Percentiles rank a stretch among this genome's conserved stretches.
Conservation (phyloP, 345 rosid species). For the Eucalyptus guilfoylei region DNA sequence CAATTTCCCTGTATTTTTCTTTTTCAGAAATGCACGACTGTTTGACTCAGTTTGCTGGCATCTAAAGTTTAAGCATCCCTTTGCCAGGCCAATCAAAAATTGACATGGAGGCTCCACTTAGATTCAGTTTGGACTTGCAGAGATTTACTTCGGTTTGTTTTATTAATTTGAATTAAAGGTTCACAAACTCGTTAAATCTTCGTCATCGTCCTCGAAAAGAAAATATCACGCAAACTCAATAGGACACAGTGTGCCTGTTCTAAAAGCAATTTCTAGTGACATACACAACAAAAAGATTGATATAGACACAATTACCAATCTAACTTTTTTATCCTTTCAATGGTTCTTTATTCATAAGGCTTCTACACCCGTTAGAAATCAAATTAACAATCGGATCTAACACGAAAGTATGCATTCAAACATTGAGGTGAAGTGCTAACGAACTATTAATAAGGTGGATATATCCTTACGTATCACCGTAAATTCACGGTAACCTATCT, state of each 20-base stretch:
- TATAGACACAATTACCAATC: background rate
- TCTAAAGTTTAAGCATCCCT: background rate
- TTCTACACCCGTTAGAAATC: background rate
- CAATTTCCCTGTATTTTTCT: background rate
- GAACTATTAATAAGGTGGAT: background rate
- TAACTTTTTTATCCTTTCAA: background rate
- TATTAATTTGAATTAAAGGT: background rate
- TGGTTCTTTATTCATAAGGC: background rate
- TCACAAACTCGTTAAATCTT: background rate
- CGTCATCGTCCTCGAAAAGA: too few species aligned
- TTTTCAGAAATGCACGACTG: background rate
- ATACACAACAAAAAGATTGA: background rate
- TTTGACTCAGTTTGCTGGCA: background rate
- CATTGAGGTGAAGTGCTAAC: background rate
- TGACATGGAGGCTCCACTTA: background rate
- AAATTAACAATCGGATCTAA: background rate
- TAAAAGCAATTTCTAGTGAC: background rate
- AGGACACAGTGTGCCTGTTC: background rate
- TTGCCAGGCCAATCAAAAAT: background rate
- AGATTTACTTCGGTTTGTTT: background rate
- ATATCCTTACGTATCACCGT: background rate
- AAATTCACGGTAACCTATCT: background rate
- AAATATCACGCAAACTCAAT: too few species aligned
- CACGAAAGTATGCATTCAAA: background rate
- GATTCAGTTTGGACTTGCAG: background rate